Conservation (phyloP, 352 stramenopile genomes). For the Phytophthora pinifolia region DNA sequence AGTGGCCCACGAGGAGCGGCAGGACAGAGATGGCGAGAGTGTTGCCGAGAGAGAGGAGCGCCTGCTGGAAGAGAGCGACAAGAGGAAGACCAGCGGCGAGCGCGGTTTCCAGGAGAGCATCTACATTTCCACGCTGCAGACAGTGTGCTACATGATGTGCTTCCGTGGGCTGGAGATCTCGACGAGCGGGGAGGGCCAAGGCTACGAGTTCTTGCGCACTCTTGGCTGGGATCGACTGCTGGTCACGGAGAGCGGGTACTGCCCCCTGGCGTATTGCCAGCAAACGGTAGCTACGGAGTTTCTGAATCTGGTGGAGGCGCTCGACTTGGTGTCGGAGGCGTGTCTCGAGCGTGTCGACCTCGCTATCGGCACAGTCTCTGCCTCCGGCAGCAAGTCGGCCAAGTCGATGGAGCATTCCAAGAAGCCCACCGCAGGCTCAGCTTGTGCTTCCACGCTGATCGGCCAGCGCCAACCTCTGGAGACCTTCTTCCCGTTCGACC, state of each 20-base stretch:
- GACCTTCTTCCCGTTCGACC: slow-evolving; percentile 98
- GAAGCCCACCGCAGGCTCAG: slow-evolving; percentile 39
- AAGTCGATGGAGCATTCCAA: slow-evolving; percentile 76
- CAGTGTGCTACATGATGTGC: slow-evolving; percentile 97
- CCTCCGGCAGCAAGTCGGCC: slow-evolving; percentile 32
- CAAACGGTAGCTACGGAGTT: slow-evolving; percentile 82
- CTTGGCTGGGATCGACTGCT: slow-evolving; percentile 83
- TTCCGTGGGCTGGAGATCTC: slow-evolving; percentile 93
- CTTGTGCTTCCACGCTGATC: slow-evolving; percentile 36
- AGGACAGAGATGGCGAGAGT: slow-evolving; percentile 18
- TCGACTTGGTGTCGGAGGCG: slow-evolving; percentile 75
- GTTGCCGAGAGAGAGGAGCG: slow-evolving; percentile 24
- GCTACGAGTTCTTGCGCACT: slow-evolving; percentile 80
- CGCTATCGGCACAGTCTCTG: slow-evolving; percentile 54
- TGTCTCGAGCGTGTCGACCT: slow-evolving; percentile 77
- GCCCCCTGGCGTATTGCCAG: slow-evolving; percentile 75
- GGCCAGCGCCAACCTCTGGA: slow-evolving; percentile 65
- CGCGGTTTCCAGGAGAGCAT: slow-evolving; percentile 66
- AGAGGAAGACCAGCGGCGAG: slow-evolving; percentile 20
- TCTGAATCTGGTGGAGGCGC: slow-evolving; percentile 76
- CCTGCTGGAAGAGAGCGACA: slow-evolving; percentile 31
- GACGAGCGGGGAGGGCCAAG: slow-evolving; percentile 47
- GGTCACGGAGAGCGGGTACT: slow-evolving; percentile 58
- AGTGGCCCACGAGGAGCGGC: slow-evolving; percentile 31
- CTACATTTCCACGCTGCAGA: slow-evolving; percentile 89